Evolutionary conservation across 805 yeast species (phyloP).

Genomic region (Candida andamanensis): DNA sequence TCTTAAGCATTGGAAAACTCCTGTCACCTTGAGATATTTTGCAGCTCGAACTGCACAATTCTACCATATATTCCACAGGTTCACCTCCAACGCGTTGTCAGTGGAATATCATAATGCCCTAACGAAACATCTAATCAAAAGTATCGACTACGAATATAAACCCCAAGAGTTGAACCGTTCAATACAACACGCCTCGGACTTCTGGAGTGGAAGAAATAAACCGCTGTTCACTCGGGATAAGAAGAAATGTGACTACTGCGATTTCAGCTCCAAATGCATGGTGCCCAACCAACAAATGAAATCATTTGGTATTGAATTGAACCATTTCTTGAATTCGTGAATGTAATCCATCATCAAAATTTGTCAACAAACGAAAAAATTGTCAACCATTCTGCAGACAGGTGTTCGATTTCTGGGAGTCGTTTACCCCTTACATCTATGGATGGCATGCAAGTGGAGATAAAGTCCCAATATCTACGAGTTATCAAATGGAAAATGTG

Average conservation of each 20-base stretch:
- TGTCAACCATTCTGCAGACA: slow-evolving; percentile 24
- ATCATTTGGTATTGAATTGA: slow-evolving; percentile 7
- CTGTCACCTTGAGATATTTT: slow-evolving; percentile 53
- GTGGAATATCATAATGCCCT: slow-evolving; percentile 48
- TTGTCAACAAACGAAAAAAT: slow-evolving; percentile 11
- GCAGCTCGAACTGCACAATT: slow-evolving; percentile 52
- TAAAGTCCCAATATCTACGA: slow-evolving; percentile 14
- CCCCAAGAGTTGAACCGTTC: slow-evolving; percentile 20
- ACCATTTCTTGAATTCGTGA: slow-evolving; percentile 3
- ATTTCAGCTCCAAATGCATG: slow-evolving; percentile 32
- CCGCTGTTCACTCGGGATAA: slow-evolving; percentile 42
- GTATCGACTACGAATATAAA: slow-evolving; percentile 35
- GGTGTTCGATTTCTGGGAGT: slow-evolving; percentile 28
- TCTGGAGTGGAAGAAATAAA: slow-evolving; percentile 56
- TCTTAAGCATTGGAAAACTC: slow-evolving; percentile 42
- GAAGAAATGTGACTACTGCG: slow-evolving; percentile 51
- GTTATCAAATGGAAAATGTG: too few species aligned
- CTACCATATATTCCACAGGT: slow-evolving; percentile 26
- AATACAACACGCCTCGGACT: slow-evolving; percentile 31
- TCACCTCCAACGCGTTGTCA: slow-evolving; percentile 36
- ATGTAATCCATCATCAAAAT: slow-evolving; percentile 26
- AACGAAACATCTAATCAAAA: slow-evolving; percentile 33
- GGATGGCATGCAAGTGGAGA: slow-evolving; percentile 34
- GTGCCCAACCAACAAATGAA: slow-evolving; percentile 16
- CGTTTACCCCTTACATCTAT: slow-evolving; percentile 38